phyloP scores from a whole-genome alignment of 805 yeast genomes.

The Wickerhamiella siamensis region DNA sequence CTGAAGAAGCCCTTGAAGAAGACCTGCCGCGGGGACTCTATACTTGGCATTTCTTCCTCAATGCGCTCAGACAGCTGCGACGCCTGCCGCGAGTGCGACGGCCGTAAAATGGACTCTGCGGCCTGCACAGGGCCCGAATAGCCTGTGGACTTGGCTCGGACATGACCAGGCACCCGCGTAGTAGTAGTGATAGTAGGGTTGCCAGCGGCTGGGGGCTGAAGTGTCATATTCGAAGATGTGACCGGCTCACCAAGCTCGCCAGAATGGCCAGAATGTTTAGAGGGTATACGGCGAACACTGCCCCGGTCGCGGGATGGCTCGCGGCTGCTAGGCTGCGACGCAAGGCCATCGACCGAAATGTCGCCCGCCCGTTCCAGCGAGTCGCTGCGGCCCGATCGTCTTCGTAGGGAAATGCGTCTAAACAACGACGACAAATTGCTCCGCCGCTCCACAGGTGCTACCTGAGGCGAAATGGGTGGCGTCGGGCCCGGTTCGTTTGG shows the following conservation, averaged over 20 bases:
- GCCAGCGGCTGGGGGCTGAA: no score
- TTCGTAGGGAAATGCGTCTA: constrained; percentile 15
- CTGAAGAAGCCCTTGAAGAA: constrained; percentile 87
- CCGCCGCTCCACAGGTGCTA: constrained; percentile 3
- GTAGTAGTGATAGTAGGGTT: neutral
- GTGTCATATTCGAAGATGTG: neutral
- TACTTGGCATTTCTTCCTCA: constrained; percentile 81
- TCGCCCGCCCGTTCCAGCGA: neutral
- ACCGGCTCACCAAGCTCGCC: neutral
- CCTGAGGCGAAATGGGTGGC: neutral
- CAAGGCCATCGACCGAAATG: neutral
- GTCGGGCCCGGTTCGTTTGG: neutral
- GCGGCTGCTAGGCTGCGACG: neutral
- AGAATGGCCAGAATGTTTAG: neutral
- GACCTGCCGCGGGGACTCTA: constrained; percentile 81
- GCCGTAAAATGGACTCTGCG: neutral
- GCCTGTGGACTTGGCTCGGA: constrained; percentile 16
- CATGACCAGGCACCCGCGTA: constrained; percentile 5
- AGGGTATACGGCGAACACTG: neutral
- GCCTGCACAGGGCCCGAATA: constrained; percentile 5
- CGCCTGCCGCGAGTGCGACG: neutral
- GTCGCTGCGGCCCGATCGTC: constrained; percentile 3
- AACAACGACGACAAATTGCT: constrained; percentile 10
- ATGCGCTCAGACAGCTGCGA: constrained; percentile 28
- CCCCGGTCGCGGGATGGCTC: neutral